Base-by-base conservation (phyloP, 2,329 filamentous ascomycete genomes). In the Juglanconis juglandina region DNA sequence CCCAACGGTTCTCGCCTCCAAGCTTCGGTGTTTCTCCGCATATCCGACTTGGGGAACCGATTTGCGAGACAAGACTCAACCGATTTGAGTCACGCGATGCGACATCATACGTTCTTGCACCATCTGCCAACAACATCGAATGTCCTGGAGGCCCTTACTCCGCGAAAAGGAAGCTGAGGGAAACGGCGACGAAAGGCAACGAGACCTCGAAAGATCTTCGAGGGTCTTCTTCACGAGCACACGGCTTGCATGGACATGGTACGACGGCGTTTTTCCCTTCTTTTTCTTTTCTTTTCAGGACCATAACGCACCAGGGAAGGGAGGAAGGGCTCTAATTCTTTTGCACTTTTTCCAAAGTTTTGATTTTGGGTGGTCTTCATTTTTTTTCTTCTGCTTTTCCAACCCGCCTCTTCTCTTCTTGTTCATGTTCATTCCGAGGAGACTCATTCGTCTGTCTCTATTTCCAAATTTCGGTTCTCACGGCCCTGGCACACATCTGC, bases 231-330 rank as follows among this genome's bases (percentile, higher is more conserved):
- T 33, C 46, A 58, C 46, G 50, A 58, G 48, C 39, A 63, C 48
- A 61, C 58, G 61, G 58, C 54, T 57, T 63, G 58, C 53, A 42
- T 50, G 44, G 54, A 42, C 57, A 61, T 24, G 55, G 42, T 49
- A 58, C 41, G 14, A 55, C 46, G 61, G 52, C 53, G 58, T 61
- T 61, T 50, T 59, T 39, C 6, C 9, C 17, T 34, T 51, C 10
- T 11, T 53, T 51, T 58, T 30, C 33, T 24, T 24, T 24, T 3
- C 10, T 49, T 44, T 52, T 39, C 49, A 39, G 49, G 49, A 52
- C 2, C 24, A 24, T 24, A 24, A 24, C 24, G 24, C 24, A 24
- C 24, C 24, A 24, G 24, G 24, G 24, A 24, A 24, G 24, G 24
- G 24, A 24, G 24, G 24, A 24, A 24, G 2, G 24, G 24, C 24